These are phyloP conservation scores for Fusarium beomiforme DNA, from an alignment of 2,329 filamentous ascomycete species.

Conservation along the genomic window DNA sequence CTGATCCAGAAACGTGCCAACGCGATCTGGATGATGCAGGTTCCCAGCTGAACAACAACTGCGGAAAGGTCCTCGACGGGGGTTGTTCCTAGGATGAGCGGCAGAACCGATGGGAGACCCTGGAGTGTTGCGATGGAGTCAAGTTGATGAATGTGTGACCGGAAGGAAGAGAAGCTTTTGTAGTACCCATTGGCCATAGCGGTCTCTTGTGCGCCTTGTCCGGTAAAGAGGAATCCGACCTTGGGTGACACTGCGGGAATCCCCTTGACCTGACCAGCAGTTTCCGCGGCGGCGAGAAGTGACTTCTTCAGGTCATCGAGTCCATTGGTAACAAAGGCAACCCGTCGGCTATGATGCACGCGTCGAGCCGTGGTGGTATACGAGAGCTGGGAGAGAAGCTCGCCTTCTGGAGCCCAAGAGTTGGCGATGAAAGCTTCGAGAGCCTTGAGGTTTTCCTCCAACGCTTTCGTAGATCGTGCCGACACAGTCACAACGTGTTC, in stretches of 20 bases:
- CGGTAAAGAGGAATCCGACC: not conserved
- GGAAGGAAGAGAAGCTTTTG: not conserved
- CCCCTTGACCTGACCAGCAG: not conserved
- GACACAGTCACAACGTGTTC: not conserved
- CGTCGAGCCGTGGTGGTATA: not conserved
- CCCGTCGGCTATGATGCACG: not conserved
- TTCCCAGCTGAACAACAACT: not conserved
- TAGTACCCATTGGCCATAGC: not conserved
- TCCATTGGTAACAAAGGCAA: not conserved
- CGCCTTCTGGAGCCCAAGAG: not conserved
- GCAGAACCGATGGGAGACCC: not conserved
- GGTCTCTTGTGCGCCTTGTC: not conserved
- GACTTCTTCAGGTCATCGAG: not conserved
- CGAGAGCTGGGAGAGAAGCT: not conserved
- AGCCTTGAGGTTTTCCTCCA: not conserved
- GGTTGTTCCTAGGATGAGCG: not conserved
- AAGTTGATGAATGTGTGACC: not conserved
- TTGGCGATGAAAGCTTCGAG: not conserved
- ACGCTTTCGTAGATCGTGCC: not conserved
- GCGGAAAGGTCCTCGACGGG: not conserved
- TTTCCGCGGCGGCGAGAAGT: not conserved
- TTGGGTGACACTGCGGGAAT: not conserved
- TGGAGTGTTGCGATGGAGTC: not conserved
- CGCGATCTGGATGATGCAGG: not conserved
- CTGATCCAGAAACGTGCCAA: conserved; percentile 48